These are phyloP conservation scores for Microcyclospora pomicola DNA, from an alignment of 2,329 filamentous ascomycete species.

Conservation along the genomic window DNA sequence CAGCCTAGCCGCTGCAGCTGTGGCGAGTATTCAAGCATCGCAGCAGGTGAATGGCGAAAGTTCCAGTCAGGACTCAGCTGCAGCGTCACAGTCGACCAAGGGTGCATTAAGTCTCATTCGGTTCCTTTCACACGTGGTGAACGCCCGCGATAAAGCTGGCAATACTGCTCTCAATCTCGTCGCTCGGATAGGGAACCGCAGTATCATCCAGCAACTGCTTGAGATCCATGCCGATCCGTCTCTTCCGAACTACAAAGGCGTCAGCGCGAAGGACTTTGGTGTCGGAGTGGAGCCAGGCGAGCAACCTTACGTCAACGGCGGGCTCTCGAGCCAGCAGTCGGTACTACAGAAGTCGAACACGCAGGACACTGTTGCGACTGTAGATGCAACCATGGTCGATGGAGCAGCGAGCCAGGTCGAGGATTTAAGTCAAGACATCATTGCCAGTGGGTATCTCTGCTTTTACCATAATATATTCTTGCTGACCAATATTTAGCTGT, in stretches of 20 bases:
- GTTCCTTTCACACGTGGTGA: conserved; percentile 96
- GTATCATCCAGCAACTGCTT: conserved; percentile 89
- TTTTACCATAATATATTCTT: conserved; percentile 10
- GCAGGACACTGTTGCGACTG: conserved; percentile 9
- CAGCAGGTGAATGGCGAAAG: conserved; percentile 16
- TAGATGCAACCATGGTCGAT: conserved; percentile 5
- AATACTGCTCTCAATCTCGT: conserved; percentile 93
- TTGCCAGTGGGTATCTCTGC: conserved; percentile 49
- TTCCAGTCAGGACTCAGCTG: conserved; percentile 15
- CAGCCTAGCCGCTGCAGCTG: conserved; percentile 26
- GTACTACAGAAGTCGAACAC: conserved; percentile 1
- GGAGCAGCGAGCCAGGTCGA: conserved; percentile 36
- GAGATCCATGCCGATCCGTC: conserved; percentile 91
- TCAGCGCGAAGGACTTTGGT: conserved; percentile 87
- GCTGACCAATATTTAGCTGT: conserved; percentile 47
- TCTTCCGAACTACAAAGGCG: conserved; percentile 77
- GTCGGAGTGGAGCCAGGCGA: conserved; percentile 55
- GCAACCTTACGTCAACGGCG: conserved; percentile 11
- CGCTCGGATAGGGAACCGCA: conserved; percentile 79
- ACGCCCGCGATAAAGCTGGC: conserved; percentile 82
- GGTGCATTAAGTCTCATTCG: conserved; percentile 74
- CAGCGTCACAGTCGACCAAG: conserved; percentile 10
- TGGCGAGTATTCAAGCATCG: conserved; percentile 9
- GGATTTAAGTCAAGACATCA: conserved; percentile 68
- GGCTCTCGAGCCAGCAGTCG: conserved; percentile 12